Percentiles rank a stretch among this genome's conserved stretches.
phyloP scores from a whole-genome alignment of 208 protist genomes.

The Endotrypanum monterogeii region DNA sequence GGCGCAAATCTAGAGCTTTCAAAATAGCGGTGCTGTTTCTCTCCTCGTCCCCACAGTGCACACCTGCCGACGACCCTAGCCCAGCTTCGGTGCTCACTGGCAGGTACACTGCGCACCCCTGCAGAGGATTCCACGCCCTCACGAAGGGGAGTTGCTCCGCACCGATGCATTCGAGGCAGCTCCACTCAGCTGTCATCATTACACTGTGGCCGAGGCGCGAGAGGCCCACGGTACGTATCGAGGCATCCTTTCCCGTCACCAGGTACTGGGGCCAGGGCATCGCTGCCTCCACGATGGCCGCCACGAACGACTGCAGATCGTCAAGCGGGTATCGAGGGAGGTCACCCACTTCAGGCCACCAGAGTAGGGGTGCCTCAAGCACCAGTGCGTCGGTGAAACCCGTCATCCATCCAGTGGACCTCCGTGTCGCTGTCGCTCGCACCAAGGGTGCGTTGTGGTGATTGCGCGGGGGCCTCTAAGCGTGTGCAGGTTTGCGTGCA shows the following conservation, averaged over 20 bases:
- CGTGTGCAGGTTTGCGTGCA: background rate
- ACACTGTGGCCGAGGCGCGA: constrained; percentile 62
- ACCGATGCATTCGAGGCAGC: background rate
- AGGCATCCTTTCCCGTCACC: background rate
- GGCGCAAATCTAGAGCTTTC: constrained; percentile 5
- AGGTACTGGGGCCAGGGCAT: constrained; percentile 22
- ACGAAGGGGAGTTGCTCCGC: constrained; percentile 11
- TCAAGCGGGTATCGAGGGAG: constrained; percentile 51
- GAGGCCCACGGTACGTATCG: constrained; percentile 30
- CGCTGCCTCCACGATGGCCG: constrained; percentile 36
- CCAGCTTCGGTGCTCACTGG: constrained; percentile 21
- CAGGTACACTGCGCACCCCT: constrained; percentile 17
- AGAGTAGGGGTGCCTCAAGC: constrained; percentile 46
- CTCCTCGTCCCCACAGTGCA: background rate
- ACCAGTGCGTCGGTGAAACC: constrained; percentile 65
- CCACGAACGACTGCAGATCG: constrained; percentile 42
- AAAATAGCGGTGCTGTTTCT: constrained; percentile 1
- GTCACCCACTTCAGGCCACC: constrained; percentile 66
- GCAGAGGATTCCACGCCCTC: constrained; percentile 50
- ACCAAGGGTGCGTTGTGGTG: background rate
- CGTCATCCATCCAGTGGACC: constrained; percentile 4
- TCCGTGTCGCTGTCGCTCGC: background rate
- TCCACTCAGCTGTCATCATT: constrained; percentile 54
- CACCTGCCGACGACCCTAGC: constrained; percentile 1
- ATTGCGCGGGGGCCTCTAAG: background rate